Evolutionary conservation across 1,284 basidiomycete genomes (phyloP).

Genomic region (Gymnopus androsaceus): DNA sequence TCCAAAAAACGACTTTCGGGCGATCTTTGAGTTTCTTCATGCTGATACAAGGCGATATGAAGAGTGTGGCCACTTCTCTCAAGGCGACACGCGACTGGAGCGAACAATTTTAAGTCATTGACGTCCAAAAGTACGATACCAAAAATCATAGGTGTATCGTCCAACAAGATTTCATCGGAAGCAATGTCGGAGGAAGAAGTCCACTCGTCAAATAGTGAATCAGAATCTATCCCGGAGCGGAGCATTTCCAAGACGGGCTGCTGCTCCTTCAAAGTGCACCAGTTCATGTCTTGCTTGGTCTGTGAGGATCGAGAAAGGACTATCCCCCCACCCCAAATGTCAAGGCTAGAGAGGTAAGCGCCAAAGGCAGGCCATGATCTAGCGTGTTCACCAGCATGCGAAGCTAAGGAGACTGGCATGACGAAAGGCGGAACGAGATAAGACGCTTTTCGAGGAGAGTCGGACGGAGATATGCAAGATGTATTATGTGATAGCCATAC

Average conservation of each 20-base stretch:
- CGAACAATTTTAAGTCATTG: slow-evolving; percentile 43
- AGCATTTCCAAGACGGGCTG: not conserved
- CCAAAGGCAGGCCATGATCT: slow-evolving; percentile 49
- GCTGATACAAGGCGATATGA: slow-evolving; percentile 36
- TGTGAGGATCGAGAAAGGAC: slow-evolving; percentile 21
- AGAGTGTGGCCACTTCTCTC: slow-evolving; percentile 36
- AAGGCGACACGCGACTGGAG: slow-evolving; percentile 49
- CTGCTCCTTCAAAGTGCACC: slow-evolving; percentile 23
- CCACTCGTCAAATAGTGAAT: slow-evolving; percentile 3
- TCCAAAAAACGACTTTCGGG: not conserved
- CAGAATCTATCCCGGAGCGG: not conserved
- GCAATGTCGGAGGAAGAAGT: not conserved
- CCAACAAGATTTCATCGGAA: not conserved
- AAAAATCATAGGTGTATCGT: slow-evolving; percentile 23
- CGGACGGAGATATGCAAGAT: slow-evolving; percentile 32
- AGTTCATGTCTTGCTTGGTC: slow-evolving; percentile 16
- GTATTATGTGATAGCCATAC: slow-evolving; percentile 28
- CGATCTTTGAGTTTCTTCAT: not conserved
- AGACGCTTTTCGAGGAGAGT: slow-evolving; percentile 36
- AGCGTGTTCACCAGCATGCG: slow-evolving; percentile 20
- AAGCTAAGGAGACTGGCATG: slow-evolving; percentile 36
- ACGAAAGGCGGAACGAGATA: slow-evolving; percentile 63
- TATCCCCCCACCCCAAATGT: slow-evolving; percentile 32
- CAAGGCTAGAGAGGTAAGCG: slow-evolving; percentile 28
- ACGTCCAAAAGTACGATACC: slow-evolving; percentile 38